Percentiles rank a stretch among this genome's conserved stretches.
These are phyloP conservation scores for Trichosporon faecale DNA, from an alignment of 1,284 basidiomycete species.

Conservation along the genomic window DNA sequence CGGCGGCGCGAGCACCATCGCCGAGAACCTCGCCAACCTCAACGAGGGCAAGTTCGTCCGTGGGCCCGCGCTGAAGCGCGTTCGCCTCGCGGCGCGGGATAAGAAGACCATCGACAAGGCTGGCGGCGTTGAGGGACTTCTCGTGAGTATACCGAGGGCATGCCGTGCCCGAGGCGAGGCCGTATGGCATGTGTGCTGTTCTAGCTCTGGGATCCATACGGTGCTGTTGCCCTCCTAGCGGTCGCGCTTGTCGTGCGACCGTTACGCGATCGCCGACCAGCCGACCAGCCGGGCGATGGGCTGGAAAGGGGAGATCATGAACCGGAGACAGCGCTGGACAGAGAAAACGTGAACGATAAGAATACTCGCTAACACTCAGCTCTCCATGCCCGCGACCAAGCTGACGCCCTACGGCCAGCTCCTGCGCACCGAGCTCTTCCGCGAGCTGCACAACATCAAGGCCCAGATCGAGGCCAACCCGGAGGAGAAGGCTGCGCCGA, in stretches of 20 bases:
- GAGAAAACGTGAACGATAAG: too few species aligned
- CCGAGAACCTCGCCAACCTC: background rate
- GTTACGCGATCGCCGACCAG: too few species aligned
- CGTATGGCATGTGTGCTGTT: too few species aligned
- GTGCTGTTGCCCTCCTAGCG: too few species aligned
- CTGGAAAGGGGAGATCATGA: too few species aligned
- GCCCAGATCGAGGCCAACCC: slow-evolving; percentile 6
- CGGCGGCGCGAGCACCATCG: slow-evolving; percentile 16
- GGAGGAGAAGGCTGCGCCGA: background rate
- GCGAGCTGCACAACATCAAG: slow-evolving; percentile 33
- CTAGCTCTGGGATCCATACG: too few species aligned
- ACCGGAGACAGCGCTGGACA: too few species aligned
- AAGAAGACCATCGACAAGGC: slow-evolving; percentile 46
- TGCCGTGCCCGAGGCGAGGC: background rate
- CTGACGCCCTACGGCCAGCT: slow-evolving; percentile 44
- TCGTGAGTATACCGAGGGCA: slow-evolving; percentile 36
- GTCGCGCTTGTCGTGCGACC: too few species aligned
- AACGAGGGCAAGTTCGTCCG: background rate
- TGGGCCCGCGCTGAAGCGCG: slow-evolving; percentile 30
- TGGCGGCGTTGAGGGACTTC: slow-evolving; percentile 49
- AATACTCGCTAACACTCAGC: slow-evolving; percentile 26
- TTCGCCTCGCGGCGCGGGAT: slow-evolving; percentile 43
- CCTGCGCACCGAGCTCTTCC: slow-evolving; percentile 46
- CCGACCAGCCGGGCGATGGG: too few species aligned
- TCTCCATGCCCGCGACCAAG: slow-evolving; percentile 41